Conservation (phyloP, 495 filamentous ascomycete species). For the Penicillium arizonense region DNA sequence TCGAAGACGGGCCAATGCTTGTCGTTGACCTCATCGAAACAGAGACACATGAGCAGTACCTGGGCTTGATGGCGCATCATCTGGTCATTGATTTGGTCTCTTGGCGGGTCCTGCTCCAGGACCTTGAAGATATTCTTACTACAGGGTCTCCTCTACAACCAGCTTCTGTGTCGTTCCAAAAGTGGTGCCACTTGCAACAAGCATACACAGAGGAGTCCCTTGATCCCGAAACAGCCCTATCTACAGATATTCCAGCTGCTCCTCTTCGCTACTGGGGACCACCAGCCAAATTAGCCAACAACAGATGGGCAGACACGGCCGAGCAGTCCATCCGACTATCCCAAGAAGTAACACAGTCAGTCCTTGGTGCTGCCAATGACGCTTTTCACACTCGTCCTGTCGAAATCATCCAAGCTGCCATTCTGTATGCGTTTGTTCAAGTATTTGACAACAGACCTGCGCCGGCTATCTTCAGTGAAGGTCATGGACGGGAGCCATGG, state of each 20-base stretch:
- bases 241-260: background rate
- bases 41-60: conserved; percentile 30
- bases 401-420: background rate
- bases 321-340: background rate
- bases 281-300: background rate
- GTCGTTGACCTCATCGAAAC: background rate
- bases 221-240: background rate
- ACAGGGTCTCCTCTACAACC: background rate
- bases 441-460: conserved; percentile 10
- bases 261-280: conserved; percentile 1
- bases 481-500: conserved; percentile 45
- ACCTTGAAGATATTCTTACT: conserved; percentile 52
- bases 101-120: conserved; percentile 57
- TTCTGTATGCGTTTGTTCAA: background rate
- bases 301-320: background rate
- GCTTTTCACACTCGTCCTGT: conserved; percentile 1
- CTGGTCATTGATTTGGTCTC: conserved; percentile 60
- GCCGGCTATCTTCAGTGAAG: conserved; percentile 47
- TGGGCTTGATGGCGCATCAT: conserved; percentile 49
- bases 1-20: background rate
- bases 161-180: background rate
- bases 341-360: background rate
- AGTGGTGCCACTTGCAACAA: conserved; percentile 4
- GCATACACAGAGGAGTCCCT: background rate
- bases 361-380: background rate